Evolutionary conservation across 345 rosid species (phyloP).

Genomic region (Xanthoceras sorbifolium): DNA sequence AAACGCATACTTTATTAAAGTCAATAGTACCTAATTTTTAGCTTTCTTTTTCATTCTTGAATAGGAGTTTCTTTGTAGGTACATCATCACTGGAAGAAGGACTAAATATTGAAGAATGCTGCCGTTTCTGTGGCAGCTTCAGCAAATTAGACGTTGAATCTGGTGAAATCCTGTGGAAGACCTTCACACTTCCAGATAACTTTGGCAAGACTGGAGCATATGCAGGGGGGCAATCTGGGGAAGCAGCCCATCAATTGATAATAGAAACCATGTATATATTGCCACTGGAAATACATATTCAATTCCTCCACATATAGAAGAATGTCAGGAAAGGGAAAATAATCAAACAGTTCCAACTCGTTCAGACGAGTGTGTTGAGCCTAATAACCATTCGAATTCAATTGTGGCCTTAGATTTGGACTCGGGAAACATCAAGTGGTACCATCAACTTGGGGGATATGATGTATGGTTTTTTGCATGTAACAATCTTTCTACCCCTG

Average conservation of each 20-base stretch:
- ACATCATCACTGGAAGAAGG: too few species aligned
- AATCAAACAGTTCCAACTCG: conserved; percentile 32
- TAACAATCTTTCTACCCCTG: conserved; percentile 20
- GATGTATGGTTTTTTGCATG: conserved; percentile 38
- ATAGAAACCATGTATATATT: conserved; percentile 31
- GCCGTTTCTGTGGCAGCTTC: conserved; percentile 25
- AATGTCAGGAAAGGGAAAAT: conserved; percentile 33
- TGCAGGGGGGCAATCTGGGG: conserved; percentile 39
- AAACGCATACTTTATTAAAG: too few species aligned
- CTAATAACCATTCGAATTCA: conserved; percentile 33
- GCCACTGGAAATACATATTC: conserved; percentile 44
- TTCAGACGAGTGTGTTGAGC: conserved; percentile 29
- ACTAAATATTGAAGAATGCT: conserved; percentile 13
- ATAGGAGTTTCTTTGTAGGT: too few species aligned
- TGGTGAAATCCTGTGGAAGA: conserved; percentile 31
- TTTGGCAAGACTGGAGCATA: conserved; percentile 14
- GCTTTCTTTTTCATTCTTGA: too few species aligned
- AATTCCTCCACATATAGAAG: conserved; percentile 21
- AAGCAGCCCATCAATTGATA: conserved; percentile 40
- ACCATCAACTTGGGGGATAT: conserved; percentile 33
- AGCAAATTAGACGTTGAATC: conserved; percentile 24
- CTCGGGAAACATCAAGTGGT: conserved; percentile 33
- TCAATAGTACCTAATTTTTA: too few species aligned
- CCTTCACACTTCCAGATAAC: conserved; percentile 32
- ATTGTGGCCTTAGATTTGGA: conserved; percentile 36